A percentile compares a stretch with the other conserved stretches of the same genome.
Conservation (phyloP, 805 yeast genomes). For the Cyberlindnera nakhonratchasimensis region DNA sequence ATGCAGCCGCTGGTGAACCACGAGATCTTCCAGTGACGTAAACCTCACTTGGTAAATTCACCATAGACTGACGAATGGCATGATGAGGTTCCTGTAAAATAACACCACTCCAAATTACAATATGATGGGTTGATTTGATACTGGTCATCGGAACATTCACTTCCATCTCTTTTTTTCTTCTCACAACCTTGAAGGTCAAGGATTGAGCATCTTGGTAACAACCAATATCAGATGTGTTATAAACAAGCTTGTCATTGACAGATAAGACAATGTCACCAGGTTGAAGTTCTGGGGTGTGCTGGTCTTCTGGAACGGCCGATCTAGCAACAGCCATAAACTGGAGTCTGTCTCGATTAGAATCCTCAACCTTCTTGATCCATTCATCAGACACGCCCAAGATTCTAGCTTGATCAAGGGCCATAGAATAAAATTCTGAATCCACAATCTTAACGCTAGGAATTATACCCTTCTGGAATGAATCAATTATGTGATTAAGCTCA, state of each 20-base stretch:
- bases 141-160: constrained; percentile 62
- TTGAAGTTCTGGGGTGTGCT: constrained; percentile 28
- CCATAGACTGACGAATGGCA: constrained; percentile 83
- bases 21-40: constrained; percentile 70
- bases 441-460: constrained; percentile 61
- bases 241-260: constrained; percentile 61
- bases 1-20: constrained; percentile 86
- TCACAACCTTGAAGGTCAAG: constrained; percentile 60
- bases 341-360: constrained; percentile 57
- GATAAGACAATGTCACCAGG: constrained; percentile 78
- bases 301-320: constrained; percentile 50
- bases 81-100: constrained; percentile 86
- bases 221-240: constrained; percentile 54
- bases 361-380: constrained; percentile 72
- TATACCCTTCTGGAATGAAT: constrained; percentile 48
- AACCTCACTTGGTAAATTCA: constrained; percentile 74
- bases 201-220: constrained; percentile 37
- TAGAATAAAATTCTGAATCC: constrained; percentile 73
- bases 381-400: constrained; percentile 83
- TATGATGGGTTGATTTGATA: constrained; percentile 58
- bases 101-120: constrained; percentile 83
- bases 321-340: constrained; percentile 72
- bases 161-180: constrained; percentile 63
- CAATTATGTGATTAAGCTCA: constrained; percentile 56
- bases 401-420: constrained; percentile 71